phyloP scores from a whole-genome alignment of 2,329 filamentous ascomycete genomes.

The Aspergillus viridinutans region DNA sequence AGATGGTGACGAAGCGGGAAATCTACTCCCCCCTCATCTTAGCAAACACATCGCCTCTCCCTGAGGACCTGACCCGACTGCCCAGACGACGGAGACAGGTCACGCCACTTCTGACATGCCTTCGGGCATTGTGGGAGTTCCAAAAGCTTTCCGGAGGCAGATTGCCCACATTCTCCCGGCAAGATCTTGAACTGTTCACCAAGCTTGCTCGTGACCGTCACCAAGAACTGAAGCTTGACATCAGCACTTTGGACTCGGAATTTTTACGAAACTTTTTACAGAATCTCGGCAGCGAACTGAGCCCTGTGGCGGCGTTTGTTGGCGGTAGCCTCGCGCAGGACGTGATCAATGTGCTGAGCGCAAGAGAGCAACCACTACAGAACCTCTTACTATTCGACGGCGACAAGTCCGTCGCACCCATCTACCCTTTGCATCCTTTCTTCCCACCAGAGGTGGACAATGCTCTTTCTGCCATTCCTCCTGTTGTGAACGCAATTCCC shows the following conservation, averaged over 20 bases:
- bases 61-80: slow-evolving; percentile 64
- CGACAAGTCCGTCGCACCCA: slow-evolving; percentile 68
- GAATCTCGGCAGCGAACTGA: slow-evolving; percentile 77
- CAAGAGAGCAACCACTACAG: slow-evolving; percentile 89
- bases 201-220: slow-evolving; percentile 73
- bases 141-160: slow-evolving; percentile 55
- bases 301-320: slow-evolving; percentile 81
- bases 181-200: slow-evolving; percentile 73
- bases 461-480: slow-evolving; percentile 23
- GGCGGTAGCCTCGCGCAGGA: slow-evolving; percentile 92
- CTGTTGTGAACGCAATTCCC: slow-evolving; percentile 24
- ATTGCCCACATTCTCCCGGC: slow-evolving; percentile 52
- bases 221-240: slow-evolving; percentile 65
- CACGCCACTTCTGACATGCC: slow-evolving; percentile 77
- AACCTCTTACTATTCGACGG: slow-evolving; percentile 93
- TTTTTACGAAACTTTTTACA: slow-evolving; percentile 81
- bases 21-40: slow-evolving; percentile 82
- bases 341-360: slow-evolving; percentile 91
- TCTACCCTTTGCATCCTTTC: slow-evolving; percentile 76
- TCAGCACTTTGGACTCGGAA: slow-evolving; percentile 63
- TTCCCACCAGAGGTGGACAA: slow-evolving; percentile 37
- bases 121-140: slow-evolving; percentile 89
- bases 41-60: slow-evolving; percentile 73
- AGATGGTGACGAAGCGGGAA: slow-evolving; percentile 88
- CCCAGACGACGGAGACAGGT: slow-evolving; percentile 68